Conservation (phyloP, 1,284 basidiomycete genomes). For the Pascua guehoae region DNA sequence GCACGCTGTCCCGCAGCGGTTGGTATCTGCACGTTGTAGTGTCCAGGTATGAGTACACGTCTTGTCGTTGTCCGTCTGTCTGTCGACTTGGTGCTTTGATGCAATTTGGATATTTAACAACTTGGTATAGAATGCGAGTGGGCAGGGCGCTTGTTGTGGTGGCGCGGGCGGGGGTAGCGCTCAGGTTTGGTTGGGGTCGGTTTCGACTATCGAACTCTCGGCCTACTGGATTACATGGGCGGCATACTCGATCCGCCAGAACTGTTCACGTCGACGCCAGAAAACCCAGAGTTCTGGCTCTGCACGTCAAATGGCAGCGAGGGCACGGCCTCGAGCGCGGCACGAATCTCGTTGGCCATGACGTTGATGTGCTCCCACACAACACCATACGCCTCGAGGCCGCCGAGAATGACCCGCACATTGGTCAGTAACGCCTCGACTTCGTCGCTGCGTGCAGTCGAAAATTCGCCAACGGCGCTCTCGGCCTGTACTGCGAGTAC, state of each 20-base stretch:
- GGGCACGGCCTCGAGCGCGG: slow-evolving; percentile 16
- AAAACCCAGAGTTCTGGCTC: slow-evolving; percentile 7
- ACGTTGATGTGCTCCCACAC: slow-evolving; percentile 51
- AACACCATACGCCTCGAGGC: slow-evolving; percentile 47
- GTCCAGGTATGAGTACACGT: too few relatives aligned
- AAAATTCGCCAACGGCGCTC: slow-evolving; percentile 30
- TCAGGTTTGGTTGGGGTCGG: neutral
- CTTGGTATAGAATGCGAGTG: too few relatives aligned
- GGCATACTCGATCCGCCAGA: too few relatives aligned
- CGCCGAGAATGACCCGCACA: slow-evolving; percentile 49
- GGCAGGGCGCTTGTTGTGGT: too few relatives aligned
- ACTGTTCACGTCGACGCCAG: too few relatives aligned
- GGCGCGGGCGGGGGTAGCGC: too few relatives aligned
- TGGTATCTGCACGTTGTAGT: too few relatives aligned
- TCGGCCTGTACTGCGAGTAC: slow-evolving; percentile 48
- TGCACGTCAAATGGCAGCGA: slow-evolving; percentile 13
- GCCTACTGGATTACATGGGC: neutral
- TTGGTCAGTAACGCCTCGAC: slow-evolving; percentile 48
- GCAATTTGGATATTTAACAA: too few relatives aligned
- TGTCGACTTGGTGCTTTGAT: too few relatives aligned
- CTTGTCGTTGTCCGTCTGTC: too few relatives aligned
- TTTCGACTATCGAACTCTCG: neutral
- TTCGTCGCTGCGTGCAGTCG: slow-evolving; percentile 32
- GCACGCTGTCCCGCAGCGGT: too few relatives aligned
- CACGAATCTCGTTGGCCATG: slow-evolving; percentile 45